phyloP scores from a whole-genome alignment of 768 basidiomycete species.

The Dioszegia aurantiaca region DNA sequence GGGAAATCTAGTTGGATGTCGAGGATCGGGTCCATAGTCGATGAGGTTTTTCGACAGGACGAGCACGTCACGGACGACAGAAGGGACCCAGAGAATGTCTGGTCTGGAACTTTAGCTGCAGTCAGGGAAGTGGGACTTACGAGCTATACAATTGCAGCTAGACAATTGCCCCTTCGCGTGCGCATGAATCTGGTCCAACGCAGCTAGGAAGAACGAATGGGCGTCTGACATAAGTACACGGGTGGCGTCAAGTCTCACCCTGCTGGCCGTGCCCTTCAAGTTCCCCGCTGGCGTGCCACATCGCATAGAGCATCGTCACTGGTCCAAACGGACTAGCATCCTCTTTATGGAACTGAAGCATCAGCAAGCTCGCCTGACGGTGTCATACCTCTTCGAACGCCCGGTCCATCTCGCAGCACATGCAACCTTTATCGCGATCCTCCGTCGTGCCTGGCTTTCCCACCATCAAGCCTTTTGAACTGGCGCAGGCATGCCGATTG shows the following conservation, averaged over 20 bases:
- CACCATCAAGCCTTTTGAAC: conserved; percentile 1
- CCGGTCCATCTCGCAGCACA: conserved; percentile 90
- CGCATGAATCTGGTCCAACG: conserved; percentile 80
- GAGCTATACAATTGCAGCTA: conserved; percentile 87
- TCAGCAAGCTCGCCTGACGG: background rate
- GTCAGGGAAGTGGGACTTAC: conserved; percentile 28
- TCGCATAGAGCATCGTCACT: conserved; percentile 73
- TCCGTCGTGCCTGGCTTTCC: conserved; percentile 10
- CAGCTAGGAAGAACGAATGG: conserved; percentile 53
- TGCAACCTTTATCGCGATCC: conserved; percentile 58
- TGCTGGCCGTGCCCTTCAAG: conserved; percentile 90
- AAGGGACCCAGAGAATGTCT: conserved; percentile 78
- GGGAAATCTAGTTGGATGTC: conserved; percentile 66
- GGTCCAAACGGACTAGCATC: conserved; percentile 71
- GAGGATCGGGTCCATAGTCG: conserved; percentile 80
- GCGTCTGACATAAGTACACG: conserved; percentile 37
- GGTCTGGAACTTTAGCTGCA: conserved; percentile 53
- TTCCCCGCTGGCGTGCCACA: conserved; percentile 74
- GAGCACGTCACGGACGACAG: conserved; percentile 89
- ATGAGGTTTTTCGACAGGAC: conserved; percentile 72
- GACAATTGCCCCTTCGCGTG: conserved; percentile 72
- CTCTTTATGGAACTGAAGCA: conserved; percentile 55
- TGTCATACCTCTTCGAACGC: conserved; percentile 50
- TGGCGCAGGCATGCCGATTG: conserved; percentile 56
- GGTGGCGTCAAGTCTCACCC: conserved; percentile 60